Evolutionary conservation across 345 rosid genomes (phyloP), one percentile per base, ranked within the genome.

Genomic region (Noccaea caerulescens): DNA sequence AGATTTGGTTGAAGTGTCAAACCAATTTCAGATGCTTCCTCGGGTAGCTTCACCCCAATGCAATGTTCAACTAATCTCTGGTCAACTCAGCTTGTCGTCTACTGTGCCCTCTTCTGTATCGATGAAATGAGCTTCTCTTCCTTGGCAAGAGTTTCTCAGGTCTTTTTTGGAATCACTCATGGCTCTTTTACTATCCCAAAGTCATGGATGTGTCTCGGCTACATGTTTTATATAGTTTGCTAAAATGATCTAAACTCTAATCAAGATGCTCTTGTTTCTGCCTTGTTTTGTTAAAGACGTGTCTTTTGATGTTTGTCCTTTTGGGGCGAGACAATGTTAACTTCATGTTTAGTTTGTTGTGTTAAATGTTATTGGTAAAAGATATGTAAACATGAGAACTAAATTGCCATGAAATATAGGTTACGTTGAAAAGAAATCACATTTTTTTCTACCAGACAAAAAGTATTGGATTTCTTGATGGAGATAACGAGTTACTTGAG

Each of bases 41-140:
- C 11, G 2, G 16, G 54, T 56, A 33, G 72, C 72, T 55, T 68
- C 72, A 32, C 12, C 72, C 6, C 34, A 45, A 13, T 45, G 72
- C 46, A 18, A 4, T 12, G 37, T 57, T n/a, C 37, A 45, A 45
- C 4, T 68, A 11, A 68, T 57, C 55, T 44, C 55, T 6, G 38
- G 2, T 23, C 25, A 57, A 27, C 5, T 56, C 36, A 44, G 6
- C 46, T 8, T 56, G 44, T 30, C 44, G 11, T 32, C 16, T 41
- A 50, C 23, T 37, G 5, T 65, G 4, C 3, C 30, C 30, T 27
- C 27, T 25, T 25, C 27, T 1, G 18, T 16, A 18, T 63, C 42
- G 14, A 16, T 5, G 8, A 38, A 54, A 68, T 43, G 62, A 54
- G 32, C 11, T 55, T 3, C 12, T 42, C 53, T 42, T 27, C 10